Evolutionary conservation across 345 rosid species (phyloP), one percentile per base, ranked within the genome.

Genomic region (Eucalyptus shirleyi): DNA sequence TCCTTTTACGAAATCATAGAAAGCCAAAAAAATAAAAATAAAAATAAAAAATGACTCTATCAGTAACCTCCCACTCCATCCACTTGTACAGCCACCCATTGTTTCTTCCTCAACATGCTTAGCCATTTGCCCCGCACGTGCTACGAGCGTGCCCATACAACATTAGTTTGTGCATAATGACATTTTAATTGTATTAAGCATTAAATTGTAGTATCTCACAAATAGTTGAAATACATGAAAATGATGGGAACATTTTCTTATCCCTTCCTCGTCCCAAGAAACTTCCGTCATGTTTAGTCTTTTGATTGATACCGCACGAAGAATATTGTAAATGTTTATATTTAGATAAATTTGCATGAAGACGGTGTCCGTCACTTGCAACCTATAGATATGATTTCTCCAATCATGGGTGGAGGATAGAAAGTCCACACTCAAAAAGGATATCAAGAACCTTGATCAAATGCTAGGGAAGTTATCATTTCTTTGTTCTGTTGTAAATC

Each of bases 401-500:
- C 69, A 60, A 28, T 60, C 69, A 12, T 28, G 67, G 4, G 32
- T 13, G 6, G 16, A 60, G 67, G 15, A 60, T 51, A 26, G 3
- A 28, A 60, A 11, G 32, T 28, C 32, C 67, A 60, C 6, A 6
- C 30, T 60, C 34, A 3, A 30, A 5, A 6, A 30, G 32, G 69
- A 62, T 62, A 13, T 62, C 16, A 62, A 62, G 69, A 30, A 30
- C 34, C 18, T 62, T 1, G 0, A 28, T 28, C 32, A 12, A 60
- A 60, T 6, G 32, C 8, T 24, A 0, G 16, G 18, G 18, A 62
- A 62, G 4, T 6, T 30, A 62, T 62, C 17, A 26, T 62, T 30
- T 28, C 34, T 14, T 62, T 5, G 1, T 28, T 26, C 1, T 1
- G 11, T 28, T 0, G 3, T 28, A 30, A 62, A 62, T 30, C 9